A percentile compares a stretch with the other conserved stretches of the same genome.
Evolutionary conservation across 495 filamentous ascomycete species (phyloP).

Genomic region (Arthonia radiata): DNA sequence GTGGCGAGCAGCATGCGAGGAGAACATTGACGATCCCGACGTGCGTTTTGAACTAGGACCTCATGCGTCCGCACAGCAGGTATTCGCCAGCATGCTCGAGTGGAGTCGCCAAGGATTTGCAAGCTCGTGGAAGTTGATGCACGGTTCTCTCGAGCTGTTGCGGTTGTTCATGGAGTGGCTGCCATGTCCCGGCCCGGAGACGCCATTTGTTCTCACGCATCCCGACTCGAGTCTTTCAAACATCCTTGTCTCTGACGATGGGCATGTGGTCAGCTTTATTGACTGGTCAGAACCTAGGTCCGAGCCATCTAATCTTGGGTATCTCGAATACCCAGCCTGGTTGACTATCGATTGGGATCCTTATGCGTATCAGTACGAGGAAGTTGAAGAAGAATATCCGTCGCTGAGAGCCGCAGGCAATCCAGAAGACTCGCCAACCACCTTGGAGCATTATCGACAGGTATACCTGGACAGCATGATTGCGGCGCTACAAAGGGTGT

Average conservation of each 20-base stretch:
- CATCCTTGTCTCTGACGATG: conserved; percentile 15
- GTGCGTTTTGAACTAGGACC: conserved; percentile 5
- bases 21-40: conserved; percentile 5
- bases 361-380: too few species aligned
- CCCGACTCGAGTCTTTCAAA: conserved; percentile 18
- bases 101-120: too few species aligned
- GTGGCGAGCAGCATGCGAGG: conserved; percentile 9
- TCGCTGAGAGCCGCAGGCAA: too few species aligned
- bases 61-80: conserved; percentile 4
- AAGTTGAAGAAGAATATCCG: too few species aligned
- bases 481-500: too few species aligned
- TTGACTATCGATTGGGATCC: conserved; percentile 17
- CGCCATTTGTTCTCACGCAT: conserved; percentile 14
- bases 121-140: too few species aligned
- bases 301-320: conserved; percentile 11
- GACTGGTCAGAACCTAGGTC: conserved; percentile 19
- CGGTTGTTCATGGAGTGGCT: conserved; percentile 7
- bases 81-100: conserved; percentile 9
- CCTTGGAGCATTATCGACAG: too few species aligned
- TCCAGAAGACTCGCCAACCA: too few species aligned
- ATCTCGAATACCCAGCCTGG: conserved; percentile 13
- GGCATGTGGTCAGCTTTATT: conserved; percentile 17
- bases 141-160: conserved; percentile 9
- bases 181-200: conserved; percentile 3
- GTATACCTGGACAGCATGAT: too few species aligned